Conservation (phyloP, 2,329 filamentous ascomycete species). For the Xylariaceae sp. region DNA sequence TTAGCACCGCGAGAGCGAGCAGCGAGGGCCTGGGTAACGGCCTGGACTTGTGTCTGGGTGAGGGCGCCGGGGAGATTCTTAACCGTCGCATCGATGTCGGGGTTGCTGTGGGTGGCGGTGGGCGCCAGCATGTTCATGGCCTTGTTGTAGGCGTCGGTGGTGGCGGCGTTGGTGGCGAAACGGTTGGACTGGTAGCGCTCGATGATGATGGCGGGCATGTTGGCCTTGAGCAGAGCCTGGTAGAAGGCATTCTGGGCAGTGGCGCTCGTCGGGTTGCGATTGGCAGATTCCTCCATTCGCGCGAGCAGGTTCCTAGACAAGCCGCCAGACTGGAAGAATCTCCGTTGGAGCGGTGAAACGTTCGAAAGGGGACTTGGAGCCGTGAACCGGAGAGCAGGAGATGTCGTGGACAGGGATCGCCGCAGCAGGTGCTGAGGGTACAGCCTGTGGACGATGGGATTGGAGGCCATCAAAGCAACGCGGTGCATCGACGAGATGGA, state of each 20-base stretch:
- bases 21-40: conserved; percentile 76
- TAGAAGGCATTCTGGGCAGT: conserved; percentile 93
- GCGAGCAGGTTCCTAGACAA: conserved; percentile 67
- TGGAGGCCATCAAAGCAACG: conserved; percentile 27
- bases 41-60: conserved; percentile 64
- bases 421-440: conserved; percentile 17
- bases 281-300: conserved; percentile 84
- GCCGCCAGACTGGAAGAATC: conserved; percentile 43
- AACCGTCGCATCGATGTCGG: conserved; percentile 22
- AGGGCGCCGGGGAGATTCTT: conserved; percentile 40
- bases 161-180: conserved; percentile 74
- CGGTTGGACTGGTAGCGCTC: conserved; percentile 84
- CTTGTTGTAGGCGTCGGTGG: conserved; percentile 74
- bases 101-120: conserved; percentile 29
- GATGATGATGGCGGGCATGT: conserved; percentile 89
- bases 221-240: conserved; percentile 80
- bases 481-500: conserved; percentile 31
- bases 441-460: conserved; percentile 25
- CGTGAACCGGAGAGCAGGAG: conserved; percentile 13
- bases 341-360: conserved; percentile 24
- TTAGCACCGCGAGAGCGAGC: conserved; percentile 66
- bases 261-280: conserved; percentile 83
- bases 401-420: conserved; percentile 26
- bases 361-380: conserved; percentile 12
- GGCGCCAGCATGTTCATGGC: conserved; percentile 53